Percentiles rank a stretch among this genome's conserved stretches.
These are phyloP conservation scores for Umbellularia californica DNA, from an alignment of 164 flowering plant species.

Conservation along the genomic window DNA sequence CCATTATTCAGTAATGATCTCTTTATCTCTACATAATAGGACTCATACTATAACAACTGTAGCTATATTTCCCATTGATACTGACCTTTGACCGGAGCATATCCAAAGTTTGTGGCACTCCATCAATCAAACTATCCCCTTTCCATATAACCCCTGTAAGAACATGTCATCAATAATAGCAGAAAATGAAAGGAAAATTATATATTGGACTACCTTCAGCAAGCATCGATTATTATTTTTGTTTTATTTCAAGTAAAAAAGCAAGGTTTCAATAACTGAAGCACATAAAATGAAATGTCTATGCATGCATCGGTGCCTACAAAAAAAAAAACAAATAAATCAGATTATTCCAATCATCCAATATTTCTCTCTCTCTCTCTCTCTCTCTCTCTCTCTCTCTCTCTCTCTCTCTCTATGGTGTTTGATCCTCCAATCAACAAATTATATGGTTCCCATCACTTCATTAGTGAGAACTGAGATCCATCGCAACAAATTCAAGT, in stretches of 20 bases:
- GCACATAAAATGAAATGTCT: not conserved
- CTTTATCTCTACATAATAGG: not conserved
- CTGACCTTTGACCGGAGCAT: slow-evolving; percentile 87
- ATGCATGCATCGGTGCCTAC: not conserved
- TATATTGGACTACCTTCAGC: not conserved
- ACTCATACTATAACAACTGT: not conserved
- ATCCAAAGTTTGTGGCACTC: slow-evolving; percentile 93
- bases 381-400: too few relatives aligned
- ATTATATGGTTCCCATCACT: not conserved
- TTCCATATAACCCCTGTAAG: slow-evolving; percentile 95
- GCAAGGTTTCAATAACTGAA: not conserved
- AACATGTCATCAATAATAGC: not conserved
- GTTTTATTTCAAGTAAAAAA: not conserved
- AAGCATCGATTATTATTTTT: not conserved
- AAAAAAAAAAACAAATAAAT: too few relatives aligned
- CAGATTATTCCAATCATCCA: not conserved
- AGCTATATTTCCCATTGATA: not conserved
- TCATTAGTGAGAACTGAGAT: not conserved
- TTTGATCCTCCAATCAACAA: not conserved
- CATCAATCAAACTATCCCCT: slow-evolving; percentile 89
- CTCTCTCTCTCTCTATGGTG: not conserved
- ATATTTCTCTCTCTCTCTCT: too few relatives aligned
- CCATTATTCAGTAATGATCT: not conserved
- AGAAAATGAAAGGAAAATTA: not conserved
- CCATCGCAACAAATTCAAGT: not conserved